These are phyloP conservation scores for Phytophthora meadii DNA, from an alignment of 352 stramenopile species.

Conservation along the genomic window DNA sequence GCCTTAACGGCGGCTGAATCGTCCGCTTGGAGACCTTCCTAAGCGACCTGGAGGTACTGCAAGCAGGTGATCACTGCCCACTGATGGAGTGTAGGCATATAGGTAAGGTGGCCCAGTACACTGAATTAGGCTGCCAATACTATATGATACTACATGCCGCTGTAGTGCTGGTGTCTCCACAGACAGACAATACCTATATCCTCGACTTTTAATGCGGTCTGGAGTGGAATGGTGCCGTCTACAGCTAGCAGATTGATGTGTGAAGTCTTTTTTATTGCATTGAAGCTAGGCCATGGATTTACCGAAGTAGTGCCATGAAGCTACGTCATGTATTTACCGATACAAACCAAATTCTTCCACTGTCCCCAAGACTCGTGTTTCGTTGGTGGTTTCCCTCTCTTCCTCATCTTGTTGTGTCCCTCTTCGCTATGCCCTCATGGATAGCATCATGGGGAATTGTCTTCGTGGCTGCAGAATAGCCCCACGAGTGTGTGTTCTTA, in stretches of 20 bases:
- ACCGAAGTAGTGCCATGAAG: no score
- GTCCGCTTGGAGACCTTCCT: slow-evolving; percentile 64
- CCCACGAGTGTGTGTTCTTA: slow-evolving; percentile 45
- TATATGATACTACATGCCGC: not conserved
- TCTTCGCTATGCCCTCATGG: not conserved
- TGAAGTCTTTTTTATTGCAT: no score
- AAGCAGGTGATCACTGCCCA: slow-evolving; percentile 62
- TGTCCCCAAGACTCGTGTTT: slow-evolving; percentile 1
- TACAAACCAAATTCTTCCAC: slow-evolving; percentile 17
- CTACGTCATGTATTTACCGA: not conserved
- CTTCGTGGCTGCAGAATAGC: slow-evolving; percentile 18
- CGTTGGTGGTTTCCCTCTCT: slow-evolving; percentile 10
- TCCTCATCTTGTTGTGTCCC: slow-evolving; percentile 1
- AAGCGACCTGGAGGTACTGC: slow-evolving; percentile 50
- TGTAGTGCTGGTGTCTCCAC: slow-evolving; percentile 67
- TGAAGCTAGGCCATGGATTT: no score
- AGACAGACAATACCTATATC: slow-evolving; percentile 76
- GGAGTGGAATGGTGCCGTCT: slow-evolving; percentile 72
- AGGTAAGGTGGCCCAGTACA: slow-evolving; percentile 43
- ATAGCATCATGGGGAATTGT: slow-evolving; percentile 1
- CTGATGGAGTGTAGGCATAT: slow-evolving; percentile 51
- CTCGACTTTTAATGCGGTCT: slow-evolving; percentile 62
- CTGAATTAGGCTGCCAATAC: slow-evolving; percentile 6
- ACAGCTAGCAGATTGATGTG: slow-evolving; percentile 45
- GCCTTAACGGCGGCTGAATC: slow-evolving; percentile 20